Evolutionary conservation across 257 asterid genomes (phyloP), one percentile per base, ranked within the genome.

Genomic region (Linderniella brevidens): DNA sequence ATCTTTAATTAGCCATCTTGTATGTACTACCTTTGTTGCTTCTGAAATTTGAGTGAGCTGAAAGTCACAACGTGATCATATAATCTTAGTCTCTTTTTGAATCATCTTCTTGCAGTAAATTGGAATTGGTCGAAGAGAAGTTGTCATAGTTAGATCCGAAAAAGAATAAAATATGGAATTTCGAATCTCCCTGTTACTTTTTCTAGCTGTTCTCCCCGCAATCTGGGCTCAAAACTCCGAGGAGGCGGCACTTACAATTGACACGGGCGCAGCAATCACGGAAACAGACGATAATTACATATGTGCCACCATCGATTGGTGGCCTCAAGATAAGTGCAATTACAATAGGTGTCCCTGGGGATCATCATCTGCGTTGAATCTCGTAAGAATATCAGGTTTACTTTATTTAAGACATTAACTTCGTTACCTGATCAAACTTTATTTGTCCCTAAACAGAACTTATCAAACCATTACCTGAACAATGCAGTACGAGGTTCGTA

Each of bases 291-390:
- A 54, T 68, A 77, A 68, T 70, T 90, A 78, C 49, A 71, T 90
- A 12, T 85, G 99, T 57, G 94, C 92, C 55, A 90, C 99, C 48
- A 63, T 90, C 49, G 96, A 81, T 57, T 90, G 99, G 99, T 85
- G 99, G 99, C 94, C 99, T 38, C 61, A 71, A 48, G 88, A 85
- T 48, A 90, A 90, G 80, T 90, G 99, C 53, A 67, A 79, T 58
- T 90, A 81, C 55, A 52, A 81, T 19, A 74, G 70, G 49, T 90
- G 99, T 70, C 96, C 96, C 0, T 90, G 99, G 99, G 92, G 79
- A 35, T 78, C 66, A 10, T 68, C 96, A 3, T 85, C 99, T 0
- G 64, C 59, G 17, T 35, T 77, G 48, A 81, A 81, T 59, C 85
- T 90, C 16, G 98, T 81, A 76, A 67, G 77, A 9, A 17, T 41